Evolutionary conservation across 1,139 yeast genomes (phyloP), one percentile per base, ranked within the genome.

Genomic region (Saccharomyces uvarum): DNA sequence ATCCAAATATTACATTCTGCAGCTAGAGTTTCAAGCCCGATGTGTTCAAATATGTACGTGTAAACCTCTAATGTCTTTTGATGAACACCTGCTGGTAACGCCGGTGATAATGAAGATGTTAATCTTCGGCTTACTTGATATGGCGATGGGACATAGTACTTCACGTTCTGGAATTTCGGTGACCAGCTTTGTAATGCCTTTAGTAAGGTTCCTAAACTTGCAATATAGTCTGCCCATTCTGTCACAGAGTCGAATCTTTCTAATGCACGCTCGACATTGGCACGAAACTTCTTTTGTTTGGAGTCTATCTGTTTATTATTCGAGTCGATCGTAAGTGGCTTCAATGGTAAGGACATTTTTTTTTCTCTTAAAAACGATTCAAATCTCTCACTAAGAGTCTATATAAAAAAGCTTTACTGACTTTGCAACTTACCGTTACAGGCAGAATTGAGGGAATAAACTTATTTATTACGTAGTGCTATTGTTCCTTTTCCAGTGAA

Each of bases 151-250:
- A 78, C 61, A 82, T 72, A 55, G 75, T 77, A 61, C 73, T 76
- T 51, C 81, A 79, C 41, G 81, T 78, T 56, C 73, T 77, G 48
- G 62, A 79, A 70, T 76, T 72, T 78, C 2, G 90, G 89, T 2
- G 86, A 73, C 76, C 81, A 79, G 59, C 73, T 71, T 55, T 77
- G 79, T 41, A 90, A 72, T 0, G 93, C 84, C 68, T 89, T 88
- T 59, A 84, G 83, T 11, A 93, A 77, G 60, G 87, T 81, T 1
- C 93, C 83, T 49, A 95, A 75, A 68, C 89, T 90, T 21, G 97
- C 86, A 56, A 93, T 93, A 70, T 91, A 90, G 68, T 93, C 99
- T n/a, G 99, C 98, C 99, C 99, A 93, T 74, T 91, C 98, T 47
- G 84, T 86, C 1, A 90, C 84, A n/a, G 83, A 71, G 54, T 88